Evolutionary conservation across 148 eudicot species (phyloP), one percentile per base, ranked within the genome.

Genomic region (Rhododendron molle): DNA sequence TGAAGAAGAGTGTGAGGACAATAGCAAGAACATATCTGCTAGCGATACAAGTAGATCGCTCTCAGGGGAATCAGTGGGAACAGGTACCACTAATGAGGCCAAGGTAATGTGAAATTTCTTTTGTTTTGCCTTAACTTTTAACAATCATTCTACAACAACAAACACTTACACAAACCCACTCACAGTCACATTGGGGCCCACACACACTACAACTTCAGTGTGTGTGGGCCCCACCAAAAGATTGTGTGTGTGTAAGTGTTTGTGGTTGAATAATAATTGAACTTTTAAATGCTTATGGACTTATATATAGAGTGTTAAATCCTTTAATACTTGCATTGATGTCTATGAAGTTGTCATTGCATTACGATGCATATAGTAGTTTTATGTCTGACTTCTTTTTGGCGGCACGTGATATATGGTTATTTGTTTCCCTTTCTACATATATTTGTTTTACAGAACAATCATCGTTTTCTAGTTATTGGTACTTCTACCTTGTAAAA

Each of bases 1-100:
- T 78, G 93, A 93, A 67, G 98, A 94, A 89, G 93, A 50, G 58
- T 91, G 89, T 84, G 95, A 93, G 76, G 93, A 90, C 88, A 93
- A 92, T 86, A 89, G 86, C 83, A 87, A 88, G 78, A 89, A 83
- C 74, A 54, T 77, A 43, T 87, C 89, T 69, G 78, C 83, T 78
- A 89, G 88, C 84, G 93, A 89, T 89, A 89, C 91, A 60, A 88
- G 88, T 88, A 86, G 85, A 84, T 89, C 87, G 7, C 69, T 67
- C n/a, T 88, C 94, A 44, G 89, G 81, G 85, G 93, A 88, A 85
- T 88, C 93, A 32, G 90, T 30, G 84, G 92, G 89, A 85, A 80
- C 87, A 85, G 88, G 15, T 80, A 67, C 89, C 83, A 84, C 80
- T 67, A 60, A 82, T 82, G 89, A 85, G 80, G 83, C 87, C 80